Conservation (phyloP, 2,329 filamentous ascomycete species). For the Nemania diffusa region DNA sequence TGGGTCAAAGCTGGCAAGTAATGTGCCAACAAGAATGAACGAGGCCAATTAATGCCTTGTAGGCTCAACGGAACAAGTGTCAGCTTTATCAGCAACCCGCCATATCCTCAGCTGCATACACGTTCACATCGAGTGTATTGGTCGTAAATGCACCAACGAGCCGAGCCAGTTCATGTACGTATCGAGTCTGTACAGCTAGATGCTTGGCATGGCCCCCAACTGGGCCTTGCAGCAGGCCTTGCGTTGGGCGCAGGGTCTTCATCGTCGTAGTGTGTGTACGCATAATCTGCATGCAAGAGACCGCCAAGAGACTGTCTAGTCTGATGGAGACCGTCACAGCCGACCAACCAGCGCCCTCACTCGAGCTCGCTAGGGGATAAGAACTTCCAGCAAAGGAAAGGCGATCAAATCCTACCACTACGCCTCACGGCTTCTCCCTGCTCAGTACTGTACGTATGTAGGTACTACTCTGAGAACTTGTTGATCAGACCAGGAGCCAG, state of each 20-base stretch:
- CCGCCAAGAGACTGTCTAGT: constrained; percentile 21
- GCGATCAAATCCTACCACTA: constrained; percentile 29
- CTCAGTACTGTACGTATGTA: background rate
- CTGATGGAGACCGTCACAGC: constrained; percentile 20
- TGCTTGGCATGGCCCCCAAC: constrained; percentile 28
- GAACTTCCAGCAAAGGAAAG: constrained; percentile 17
- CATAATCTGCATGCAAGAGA: too few species aligned
- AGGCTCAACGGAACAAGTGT: constrained; percentile 7
- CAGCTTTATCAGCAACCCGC: constrained; percentile 12
- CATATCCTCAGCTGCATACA: constrained; percentile 12
- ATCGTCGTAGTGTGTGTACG: constrained; percentile 15
- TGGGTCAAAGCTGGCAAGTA: constrained; percentile 30
- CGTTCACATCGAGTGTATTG: constrained; percentile 12
- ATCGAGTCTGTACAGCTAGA: background rate
- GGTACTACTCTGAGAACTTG: constrained; percentile 6
- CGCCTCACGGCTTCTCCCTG: constrained; percentile 37
- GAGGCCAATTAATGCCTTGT: background rate
- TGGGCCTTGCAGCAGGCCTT: constrained; percentile 34
- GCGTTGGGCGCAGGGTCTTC: constrained; percentile 22
- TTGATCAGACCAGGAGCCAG: constrained; percentile 11
- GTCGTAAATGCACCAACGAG: constrained; percentile 27
- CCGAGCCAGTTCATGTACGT: constrained; percentile 24
- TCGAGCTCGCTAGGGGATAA: constrained; percentile 19
- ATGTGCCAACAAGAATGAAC: background rate
- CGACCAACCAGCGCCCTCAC: constrained; percentile 30